Base-by-base conservation (phyloP, 306 rosid species). In the Vicia sativa region DNA sequence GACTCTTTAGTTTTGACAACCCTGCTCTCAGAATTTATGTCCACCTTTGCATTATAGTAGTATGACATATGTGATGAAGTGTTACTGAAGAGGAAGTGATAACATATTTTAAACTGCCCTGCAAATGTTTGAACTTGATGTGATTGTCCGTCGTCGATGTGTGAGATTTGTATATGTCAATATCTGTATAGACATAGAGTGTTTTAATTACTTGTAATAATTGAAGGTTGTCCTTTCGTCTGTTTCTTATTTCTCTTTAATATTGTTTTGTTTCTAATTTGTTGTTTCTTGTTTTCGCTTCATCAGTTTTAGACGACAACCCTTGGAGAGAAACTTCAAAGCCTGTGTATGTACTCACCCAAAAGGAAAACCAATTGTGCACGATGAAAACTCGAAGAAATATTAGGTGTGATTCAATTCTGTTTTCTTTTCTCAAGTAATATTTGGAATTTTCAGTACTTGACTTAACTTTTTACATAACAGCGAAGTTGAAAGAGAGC, bases 371-470 rank as follows among this genome's bases (percentile, higher is more conserved):
- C 78, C 91, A 84, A 72, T 44, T 93, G 77, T 90, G 97, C 78
- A 93, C 99, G 2, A 93, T 93, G 99, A 93, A 90, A 81, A 93
- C 96, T 52, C 84, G 97, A n/a, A 90, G 89, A 84, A 93, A 88
- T 78, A 84, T 81, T 78, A 88, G 97, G 99, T 93, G 10, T 39
- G 52, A 9, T 66, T 48, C 37, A 11, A 41, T 35, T 60, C 29
- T n/a, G 23, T 71, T 57, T n/a, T 50, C 53, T 49, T 63, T 12
- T 58, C 38, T 10, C 44, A 9, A 4, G 21, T 25, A 16, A 46
- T 74, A 45, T 56, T 35, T 70, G 44, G 35, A 48, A 25, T 60
- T 68, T 60, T 39, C 56, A 43, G 9, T 12, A 3, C 59, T 31
- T 63, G 73, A 77, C 23, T 60, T 63, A 67, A 6, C 23, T 54